Conservation (phyloP, 1,284 basidiomycete species). For the Pisolithus thermaeus region DNA sequence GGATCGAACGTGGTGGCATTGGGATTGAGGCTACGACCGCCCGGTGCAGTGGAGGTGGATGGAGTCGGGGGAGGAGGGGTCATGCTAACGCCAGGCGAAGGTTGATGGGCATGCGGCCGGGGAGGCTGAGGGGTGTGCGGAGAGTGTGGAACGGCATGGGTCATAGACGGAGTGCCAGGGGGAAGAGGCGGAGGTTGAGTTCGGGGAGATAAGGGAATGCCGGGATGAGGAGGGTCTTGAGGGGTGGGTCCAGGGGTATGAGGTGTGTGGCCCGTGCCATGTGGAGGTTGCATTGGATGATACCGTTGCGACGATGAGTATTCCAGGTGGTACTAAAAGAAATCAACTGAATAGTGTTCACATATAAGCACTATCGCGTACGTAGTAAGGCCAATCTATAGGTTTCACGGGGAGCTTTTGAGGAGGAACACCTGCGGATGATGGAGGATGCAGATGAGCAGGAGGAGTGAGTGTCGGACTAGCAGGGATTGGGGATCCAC, state of each 20-base stretch:
- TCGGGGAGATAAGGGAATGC: slow-evolving; percentile 60
- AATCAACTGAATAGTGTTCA: slow-evolving; percentile 17
- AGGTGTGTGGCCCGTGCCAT: slow-evolving; percentile 33
- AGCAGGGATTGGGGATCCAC: slow-evolving; percentile 47
- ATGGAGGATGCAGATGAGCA: slow-evolving; percentile 41
- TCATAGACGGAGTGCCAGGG: slow-evolving; percentile 59
- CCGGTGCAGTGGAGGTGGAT: slow-evolving; percentile 38
- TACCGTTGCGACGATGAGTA: slow-evolving; percentile 19
- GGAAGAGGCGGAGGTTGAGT: slow-evolving; percentile 48
- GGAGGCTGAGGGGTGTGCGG: slow-evolving; percentile 47
- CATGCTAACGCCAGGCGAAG: slow-evolving; percentile 43
- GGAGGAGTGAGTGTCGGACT: slow-evolving; percentile 62
- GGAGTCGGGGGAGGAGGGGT: slow-evolving; percentile 69
- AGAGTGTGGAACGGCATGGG: slow-evolving; percentile 47
- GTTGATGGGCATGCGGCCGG: slow-evolving; percentile 44
- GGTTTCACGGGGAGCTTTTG: slow-evolving; percentile 36
- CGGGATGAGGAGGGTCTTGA: slow-evolving; percentile 37
- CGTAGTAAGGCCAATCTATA: slow-evolving; percentile 35
- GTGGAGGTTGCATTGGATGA: slow-evolving; percentile 25
- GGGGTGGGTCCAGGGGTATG: slow-evolving; percentile 22
- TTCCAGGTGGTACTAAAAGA: slow-evolving; percentile 14
- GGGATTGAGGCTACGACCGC: slow-evolving; percentile 46
- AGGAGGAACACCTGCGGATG: slow-evolving; percentile 40
- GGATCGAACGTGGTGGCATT: slow-evolving; percentile 64
- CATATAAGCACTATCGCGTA: slow-evolving; percentile 28